These are phyloP conservation scores for Sporisorium reilianum DNA, from an alignment of 1,284 basidiomycete genomes.

Conservation along the genomic window DNA sequence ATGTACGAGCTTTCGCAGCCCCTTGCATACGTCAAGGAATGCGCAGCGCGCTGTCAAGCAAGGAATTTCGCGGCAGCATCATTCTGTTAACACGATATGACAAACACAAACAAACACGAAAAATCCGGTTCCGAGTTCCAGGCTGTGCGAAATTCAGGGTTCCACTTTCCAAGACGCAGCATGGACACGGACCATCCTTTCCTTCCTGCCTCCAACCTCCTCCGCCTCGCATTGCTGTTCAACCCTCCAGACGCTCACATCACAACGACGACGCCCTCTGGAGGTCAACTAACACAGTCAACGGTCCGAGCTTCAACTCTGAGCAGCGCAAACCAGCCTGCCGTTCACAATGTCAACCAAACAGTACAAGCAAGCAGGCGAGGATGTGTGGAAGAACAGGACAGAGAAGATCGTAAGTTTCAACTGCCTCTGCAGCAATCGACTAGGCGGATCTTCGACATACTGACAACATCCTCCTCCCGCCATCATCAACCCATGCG, in stretches of 20 bases:
- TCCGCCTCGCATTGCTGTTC: neutral
- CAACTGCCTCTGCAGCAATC: neutral
- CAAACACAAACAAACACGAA: neutral
- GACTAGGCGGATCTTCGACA: too few species aligned
- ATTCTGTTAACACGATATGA: neutral
- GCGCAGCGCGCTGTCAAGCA: conserved; percentile 16
- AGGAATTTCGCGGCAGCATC: neutral
- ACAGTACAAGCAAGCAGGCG: conserved; percentile 65
- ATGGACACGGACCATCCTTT: conserved; percentile 9
- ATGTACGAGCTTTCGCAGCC: conserved; percentile 16
- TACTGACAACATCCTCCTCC: too few species aligned
- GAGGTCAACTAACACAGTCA: too few species aligned
- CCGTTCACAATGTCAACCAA: conserved; percentile 50
- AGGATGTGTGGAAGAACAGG: conserved; percentile 68
- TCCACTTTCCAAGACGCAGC: neutral
- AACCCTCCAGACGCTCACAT: too few species aligned
- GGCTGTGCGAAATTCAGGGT: neutral
- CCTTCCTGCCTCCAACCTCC: neutral
- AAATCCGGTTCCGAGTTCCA: conserved; percentile 3
- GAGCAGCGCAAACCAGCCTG: neutral
- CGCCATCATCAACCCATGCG: too few species aligned
- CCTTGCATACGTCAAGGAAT: conserved; percentile 55
- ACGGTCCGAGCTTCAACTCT: too few species aligned
- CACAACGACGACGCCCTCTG: too few species aligned
- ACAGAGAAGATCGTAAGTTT: conserved; percentile 67